phyloP scores from a whole-genome alignment of 73 alveolate genomes.

The Stentor coeruleus region DNA sequence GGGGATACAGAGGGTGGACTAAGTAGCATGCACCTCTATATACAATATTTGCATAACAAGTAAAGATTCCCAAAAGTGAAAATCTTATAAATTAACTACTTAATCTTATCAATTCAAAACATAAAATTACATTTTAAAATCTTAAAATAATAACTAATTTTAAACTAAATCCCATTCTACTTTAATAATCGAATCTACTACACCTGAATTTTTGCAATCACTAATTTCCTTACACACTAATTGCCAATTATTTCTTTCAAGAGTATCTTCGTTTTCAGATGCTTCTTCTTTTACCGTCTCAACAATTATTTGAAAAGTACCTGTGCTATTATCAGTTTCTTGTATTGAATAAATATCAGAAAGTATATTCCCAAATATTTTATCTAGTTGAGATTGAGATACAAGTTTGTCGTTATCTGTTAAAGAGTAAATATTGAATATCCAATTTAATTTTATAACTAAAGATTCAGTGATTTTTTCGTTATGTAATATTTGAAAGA shows the following conservation, averaged over 20 bases:
- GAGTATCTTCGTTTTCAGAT: not conserved
- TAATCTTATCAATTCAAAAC: too few species aligned
- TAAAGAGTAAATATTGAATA: not conserved
- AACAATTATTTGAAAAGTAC: not conserved
- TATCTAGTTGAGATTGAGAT: not conserved
- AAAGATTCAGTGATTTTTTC: not conserved
- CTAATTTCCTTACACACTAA: not conserved
- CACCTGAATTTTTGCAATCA: not conserved
- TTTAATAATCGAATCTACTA: not conserved
- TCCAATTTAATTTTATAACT: not conserved
- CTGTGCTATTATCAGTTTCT: not conserved
- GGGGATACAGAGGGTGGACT: too few species aligned
- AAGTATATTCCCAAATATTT: not conserved
- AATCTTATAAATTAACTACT: too few species aligned
- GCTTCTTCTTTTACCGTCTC: slow-evolving; percentile 20
- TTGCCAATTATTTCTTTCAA: not conserved
- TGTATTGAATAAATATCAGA: not conserved
- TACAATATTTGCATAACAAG: too few species aligned
- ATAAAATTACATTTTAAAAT: too few species aligned
- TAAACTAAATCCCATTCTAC: not conserved
- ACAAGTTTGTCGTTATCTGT: not conserved
- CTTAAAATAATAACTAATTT: too few species aligned
- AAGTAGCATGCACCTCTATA: too few species aligned
- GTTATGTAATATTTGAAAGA: not conserved
- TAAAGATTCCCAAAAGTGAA: too few species aligned